Conservation (phyloP, 306 rosid genomes). For the Cicer judaicum region DNA sequence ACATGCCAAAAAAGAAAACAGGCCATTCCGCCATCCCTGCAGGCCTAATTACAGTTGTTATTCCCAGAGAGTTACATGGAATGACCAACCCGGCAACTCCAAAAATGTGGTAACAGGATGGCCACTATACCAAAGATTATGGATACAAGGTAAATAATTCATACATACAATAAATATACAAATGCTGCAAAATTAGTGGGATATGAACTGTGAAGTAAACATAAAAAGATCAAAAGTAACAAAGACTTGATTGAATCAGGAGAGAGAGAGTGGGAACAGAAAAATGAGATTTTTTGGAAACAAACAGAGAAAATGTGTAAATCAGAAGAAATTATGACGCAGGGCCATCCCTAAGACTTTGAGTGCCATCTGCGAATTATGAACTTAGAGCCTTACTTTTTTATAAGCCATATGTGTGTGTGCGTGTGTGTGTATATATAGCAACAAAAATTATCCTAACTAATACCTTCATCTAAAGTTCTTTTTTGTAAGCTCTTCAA, state of each 20-base stretch:
- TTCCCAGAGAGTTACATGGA: background rate
- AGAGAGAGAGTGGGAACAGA: background rate
- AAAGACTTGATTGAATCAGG: background rate
- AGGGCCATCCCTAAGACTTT: too few relatives aligned
- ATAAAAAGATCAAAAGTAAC: background rate
- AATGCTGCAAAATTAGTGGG: constrained; percentile 1
- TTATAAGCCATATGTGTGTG: too few relatives aligned
- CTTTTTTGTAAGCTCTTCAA: too few relatives aligned
- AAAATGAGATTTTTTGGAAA: constrained; percentile 5
- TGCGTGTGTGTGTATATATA: too few relatives aligned
- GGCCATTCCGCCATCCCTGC: background rate
- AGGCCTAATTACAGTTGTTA: constrained; percentile 6
- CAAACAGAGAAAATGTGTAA: constrained; percentile 14
- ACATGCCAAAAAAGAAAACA: background rate
- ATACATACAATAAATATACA: background rate
- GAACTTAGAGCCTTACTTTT: too few relatives aligned
- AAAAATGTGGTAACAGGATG: background rate
- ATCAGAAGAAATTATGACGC: background rate
- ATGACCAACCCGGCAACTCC: constrained; percentile 7
- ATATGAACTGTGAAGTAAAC: background rate
- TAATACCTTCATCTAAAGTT: too few relatives aligned
- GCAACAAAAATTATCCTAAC: too few relatives aligned
- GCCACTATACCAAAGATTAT: background rate
- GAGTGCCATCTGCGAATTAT: too few relatives aligned
- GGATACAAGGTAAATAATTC: constrained; percentile 4